Conservation (phyloP, 176 grass and related monocot species). For the Eragrostis nindensis region DNA sequence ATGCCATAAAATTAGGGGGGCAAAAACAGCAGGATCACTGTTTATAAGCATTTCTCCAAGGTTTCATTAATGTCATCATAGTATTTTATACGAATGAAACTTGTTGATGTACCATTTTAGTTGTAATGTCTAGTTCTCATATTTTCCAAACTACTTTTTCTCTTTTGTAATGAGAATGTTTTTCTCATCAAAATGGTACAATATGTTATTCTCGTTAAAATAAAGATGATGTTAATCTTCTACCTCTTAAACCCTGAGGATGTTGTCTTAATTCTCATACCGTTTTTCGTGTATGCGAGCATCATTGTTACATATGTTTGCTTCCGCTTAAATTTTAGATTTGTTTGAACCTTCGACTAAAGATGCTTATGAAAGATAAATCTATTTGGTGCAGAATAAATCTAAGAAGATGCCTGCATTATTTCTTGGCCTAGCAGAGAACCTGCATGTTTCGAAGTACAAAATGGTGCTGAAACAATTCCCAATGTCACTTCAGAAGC, state of each 20-base stretch:
- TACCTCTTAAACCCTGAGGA: not conserved
- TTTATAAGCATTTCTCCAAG: too few species aligned
- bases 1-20: too few species aligned
- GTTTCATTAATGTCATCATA: too few species aligned
- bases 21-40: too few species aligned
- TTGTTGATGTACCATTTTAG: not conserved
- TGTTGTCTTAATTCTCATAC: not conserved
- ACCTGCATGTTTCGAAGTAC: conserved; percentile 68
- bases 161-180: not conserved
- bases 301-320: conserved; percentile 13
- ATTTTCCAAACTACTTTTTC: not conserved
- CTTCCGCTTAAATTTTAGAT: not conserved
- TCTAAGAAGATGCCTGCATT: conserved; percentile 60
- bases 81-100: too few species aligned
- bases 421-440: conserved; percentile 71
- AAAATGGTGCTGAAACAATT: conserved; percentile 73
- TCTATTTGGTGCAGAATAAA: conserved; percentile 48
- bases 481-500: conserved; percentile 65
- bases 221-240: not conserved
- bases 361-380: conserved; percentile 13
- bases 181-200: not conserved
- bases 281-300: not conserved
- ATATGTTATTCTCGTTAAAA: too few species aligned
- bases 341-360: conserved; percentile 3
- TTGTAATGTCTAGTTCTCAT: not conserved